Evolutionary conservation across 352 stramenopile species (phyloP).

Genomic region (Phytophthora lateralis): DNA sequence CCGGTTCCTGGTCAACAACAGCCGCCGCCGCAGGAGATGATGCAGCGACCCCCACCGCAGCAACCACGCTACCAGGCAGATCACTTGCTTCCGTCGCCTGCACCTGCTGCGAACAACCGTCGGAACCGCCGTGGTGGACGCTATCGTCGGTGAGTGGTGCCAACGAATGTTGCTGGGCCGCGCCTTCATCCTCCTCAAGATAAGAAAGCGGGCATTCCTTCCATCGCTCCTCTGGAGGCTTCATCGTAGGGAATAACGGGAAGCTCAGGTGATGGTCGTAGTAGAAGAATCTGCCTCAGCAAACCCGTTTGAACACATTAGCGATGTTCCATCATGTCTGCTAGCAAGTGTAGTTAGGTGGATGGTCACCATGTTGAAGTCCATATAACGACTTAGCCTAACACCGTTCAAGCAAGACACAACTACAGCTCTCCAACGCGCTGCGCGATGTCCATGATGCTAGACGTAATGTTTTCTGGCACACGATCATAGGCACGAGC

Average conservation of each 20-base stretch:
- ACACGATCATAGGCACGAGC: slow-evolving; percentile 74
- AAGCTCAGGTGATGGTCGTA: neutral
- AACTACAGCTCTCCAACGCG: slow-evolving; percentile 53
- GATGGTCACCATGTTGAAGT: slow-evolving; percentile 5
- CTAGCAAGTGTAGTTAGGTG: slow-evolving; percentile 3
- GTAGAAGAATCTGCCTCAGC: slow-evolving; percentile 7
- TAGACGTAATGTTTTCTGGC: slow-evolving; percentile 69
- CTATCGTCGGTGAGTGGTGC: slow-evolving; percentile 29
- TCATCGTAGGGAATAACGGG: slow-evolving; percentile 8
- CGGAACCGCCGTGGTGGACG: slow-evolving; percentile 42
- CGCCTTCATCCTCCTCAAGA: slow-evolving; percentile 1
- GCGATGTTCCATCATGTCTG: slow-evolving; percentile 4
- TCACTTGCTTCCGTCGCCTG: slow-evolving; percentile 36
- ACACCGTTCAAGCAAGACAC: neutral
- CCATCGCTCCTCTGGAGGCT: slow-evolving; percentile 1
- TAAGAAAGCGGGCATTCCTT: slow-evolving; percentile 9
- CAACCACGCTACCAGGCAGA: slow-evolving; percentile 27
- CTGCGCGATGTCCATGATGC: slow-evolving; percentile 67
- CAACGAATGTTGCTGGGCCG: slow-evolving; percentile 7
- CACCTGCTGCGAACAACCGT: slow-evolving; percentile 28
- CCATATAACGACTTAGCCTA: slow-evolving; percentile 13
- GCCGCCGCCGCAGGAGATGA: slow-evolving; percentile 28
- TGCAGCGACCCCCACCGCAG: slow-evolving; percentile 22
- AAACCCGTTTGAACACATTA: slow-evolving; percentile 12
- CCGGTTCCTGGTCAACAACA: slow-evolving; percentile 25